These are phyloP conservation scores for Dryadomyces quercus-mongolicae DNA, from an alignment of 2,329 filamentous ascomycete species.

Conservation along the genomic window DNA sequence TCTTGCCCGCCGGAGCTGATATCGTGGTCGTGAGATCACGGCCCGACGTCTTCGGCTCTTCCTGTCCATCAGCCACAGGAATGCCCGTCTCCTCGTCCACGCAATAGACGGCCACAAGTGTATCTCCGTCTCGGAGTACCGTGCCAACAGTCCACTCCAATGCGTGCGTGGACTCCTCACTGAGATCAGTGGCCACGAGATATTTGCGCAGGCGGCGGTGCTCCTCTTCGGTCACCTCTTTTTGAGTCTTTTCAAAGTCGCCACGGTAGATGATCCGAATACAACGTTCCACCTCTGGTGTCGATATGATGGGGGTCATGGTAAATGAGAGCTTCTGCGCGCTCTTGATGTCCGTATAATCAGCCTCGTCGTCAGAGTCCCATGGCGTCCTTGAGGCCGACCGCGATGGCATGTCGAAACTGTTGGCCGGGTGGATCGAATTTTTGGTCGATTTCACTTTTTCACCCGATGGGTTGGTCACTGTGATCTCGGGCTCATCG, in stretches of 20 bases:
- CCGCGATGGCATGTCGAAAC: slow-evolving; percentile 59
- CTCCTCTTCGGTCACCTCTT: slow-evolving; percentile 61
- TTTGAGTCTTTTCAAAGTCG: slow-evolving; percentile 64
- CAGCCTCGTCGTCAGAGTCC: slow-evolving; percentile 77
- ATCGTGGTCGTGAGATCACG: slow-evolving; percentile 54
- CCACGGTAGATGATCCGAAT: slow-evolving; percentile 86
- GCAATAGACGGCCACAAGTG: slow-evolving; percentile 83
- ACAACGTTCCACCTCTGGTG: slow-evolving; percentile 64
- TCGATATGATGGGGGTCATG: slow-evolving; percentile 68
- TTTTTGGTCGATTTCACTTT: slow-evolving; percentile 41
- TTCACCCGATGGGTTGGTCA: slow-evolving; percentile 52
- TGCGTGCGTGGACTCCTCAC: slow-evolving; percentile 87
- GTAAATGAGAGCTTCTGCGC: slow-evolving; percentile 77
- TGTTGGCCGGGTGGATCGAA: slow-evolving; percentile 69
- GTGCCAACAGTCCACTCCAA: slow-evolving; percentile 97
- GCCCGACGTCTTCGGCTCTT: slow-evolving; percentile 64
- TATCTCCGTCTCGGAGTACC: slow-evolving; percentile 86
- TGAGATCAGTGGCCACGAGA: slow-evolving; percentile 88
- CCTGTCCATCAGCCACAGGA: slow-evolving; percentile 27
- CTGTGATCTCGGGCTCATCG: slow-evolving; percentile 52
- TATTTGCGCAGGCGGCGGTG: slow-evolving; percentile 76
- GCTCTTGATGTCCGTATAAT: slow-evolving; percentile 71
- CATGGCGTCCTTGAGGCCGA: slow-evolving; percentile 45
- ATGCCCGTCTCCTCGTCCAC: slow-evolving; percentile 74
- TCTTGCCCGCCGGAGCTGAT: slow-evolving; percentile 20